phyloP scores from a whole-genome alignment of 2,329 filamentous ascomycete species.

The Chaetomium olivaceum region DNA sequence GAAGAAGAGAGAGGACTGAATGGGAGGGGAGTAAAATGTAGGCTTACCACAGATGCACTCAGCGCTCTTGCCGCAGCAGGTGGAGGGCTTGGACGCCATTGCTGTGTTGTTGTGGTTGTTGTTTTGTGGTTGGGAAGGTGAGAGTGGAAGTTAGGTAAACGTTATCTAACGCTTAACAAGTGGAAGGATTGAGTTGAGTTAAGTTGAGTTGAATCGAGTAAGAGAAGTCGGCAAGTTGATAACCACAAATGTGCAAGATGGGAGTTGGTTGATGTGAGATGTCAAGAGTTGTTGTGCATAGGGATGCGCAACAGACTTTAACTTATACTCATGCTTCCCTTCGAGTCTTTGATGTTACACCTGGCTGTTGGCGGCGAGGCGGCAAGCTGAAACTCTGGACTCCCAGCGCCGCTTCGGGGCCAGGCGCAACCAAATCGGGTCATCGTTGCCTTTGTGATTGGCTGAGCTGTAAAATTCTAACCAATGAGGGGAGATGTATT shows the following conservation, averaged over 20 bases:
- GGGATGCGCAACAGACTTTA: neutral
- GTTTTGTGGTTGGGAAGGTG: constrained; percentile 8
- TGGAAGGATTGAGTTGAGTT: neutral
- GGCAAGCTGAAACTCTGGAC: constrained; percentile 28
- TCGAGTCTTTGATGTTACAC: neutral
- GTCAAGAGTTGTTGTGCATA: neutral
- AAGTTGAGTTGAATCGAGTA: neutral
- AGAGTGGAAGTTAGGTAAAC: constrained; percentile 1
- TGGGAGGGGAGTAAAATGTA: constrained; percentile 1
- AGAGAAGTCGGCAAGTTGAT: too few species aligned
- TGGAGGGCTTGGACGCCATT: constrained; percentile 46
- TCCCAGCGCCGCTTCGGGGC: neutral
- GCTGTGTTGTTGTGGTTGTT: constrained; percentile 13
- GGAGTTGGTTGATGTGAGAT: neutral
- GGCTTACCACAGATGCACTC: constrained; percentile 60
- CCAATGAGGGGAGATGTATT: constrained; percentile 31
- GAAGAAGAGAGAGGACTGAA: neutral
- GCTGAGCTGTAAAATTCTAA: neutral
- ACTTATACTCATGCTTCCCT: constrained; percentile 20
- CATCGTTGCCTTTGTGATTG: constrained; percentile 25
- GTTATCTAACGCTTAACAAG: neutral
- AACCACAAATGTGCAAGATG: neutral
- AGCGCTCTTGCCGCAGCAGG: constrained; percentile 58
- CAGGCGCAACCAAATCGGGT: constrained; percentile 24
- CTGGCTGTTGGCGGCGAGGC: constrained; percentile 29